phyloP scores from a whole-genome alignment of 768 basidiomycete genomes.

The Mycena vulgaris region DNA sequence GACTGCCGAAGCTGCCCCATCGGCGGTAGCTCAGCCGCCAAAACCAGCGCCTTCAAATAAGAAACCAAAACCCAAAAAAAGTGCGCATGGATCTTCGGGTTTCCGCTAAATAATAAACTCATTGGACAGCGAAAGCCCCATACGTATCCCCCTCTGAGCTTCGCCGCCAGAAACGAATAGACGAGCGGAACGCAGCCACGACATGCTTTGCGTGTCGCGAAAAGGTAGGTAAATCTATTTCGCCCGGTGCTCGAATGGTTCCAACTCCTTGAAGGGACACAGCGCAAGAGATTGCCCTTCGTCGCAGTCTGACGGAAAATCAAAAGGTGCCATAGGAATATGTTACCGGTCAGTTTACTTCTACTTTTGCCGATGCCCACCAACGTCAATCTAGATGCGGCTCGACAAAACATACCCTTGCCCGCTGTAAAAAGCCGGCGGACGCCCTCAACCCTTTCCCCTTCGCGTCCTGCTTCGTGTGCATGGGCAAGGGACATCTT shows the following conservation, averaged over 20 bases:
- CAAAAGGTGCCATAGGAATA: slow-evolving; percentile 62
- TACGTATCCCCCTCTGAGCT: slow-evolving; percentile 62
- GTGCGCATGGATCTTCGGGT: slow-evolving; percentile 16
- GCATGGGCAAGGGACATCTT: slow-evolving; percentile 87
- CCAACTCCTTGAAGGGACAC: slow-evolving; percentile 73
- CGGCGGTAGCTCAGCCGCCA: slow-evolving; percentile 11
- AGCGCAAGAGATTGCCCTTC: slow-evolving; percentile 86
- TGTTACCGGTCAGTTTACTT: slow-evolving; percentile 75
- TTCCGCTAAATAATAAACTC: slow-evolving; percentile 32
- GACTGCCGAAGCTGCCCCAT: slow-evolving; percentile 28
- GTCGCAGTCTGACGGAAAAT: slow-evolving; percentile 44
- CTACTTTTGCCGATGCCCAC: neutral
- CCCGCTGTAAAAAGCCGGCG: slow-evolving; percentile 78
- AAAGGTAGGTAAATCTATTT: neutral
- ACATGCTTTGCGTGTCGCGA: slow-evolving; percentile 89
- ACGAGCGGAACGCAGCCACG: slow-evolving; percentile 69
- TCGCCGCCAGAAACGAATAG: slow-evolving; percentile 75
- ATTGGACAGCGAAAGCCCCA: slow-evolving; percentile 39
- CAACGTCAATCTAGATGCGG: slow-evolving; percentile 73
- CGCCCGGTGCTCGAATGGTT: neutral
- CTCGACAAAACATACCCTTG: slow-evolving; percentile 82
- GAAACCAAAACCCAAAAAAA: slow-evolving; percentile 25
- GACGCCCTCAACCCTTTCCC: slow-evolving; percentile 81
- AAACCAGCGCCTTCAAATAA: neutral
- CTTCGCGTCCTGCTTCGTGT: slow-evolving; percentile 94